Evolutionary conservation across 1,139 yeast genomes (phyloP).

Genomic region (Geotrichum bryndzae): DNA sequence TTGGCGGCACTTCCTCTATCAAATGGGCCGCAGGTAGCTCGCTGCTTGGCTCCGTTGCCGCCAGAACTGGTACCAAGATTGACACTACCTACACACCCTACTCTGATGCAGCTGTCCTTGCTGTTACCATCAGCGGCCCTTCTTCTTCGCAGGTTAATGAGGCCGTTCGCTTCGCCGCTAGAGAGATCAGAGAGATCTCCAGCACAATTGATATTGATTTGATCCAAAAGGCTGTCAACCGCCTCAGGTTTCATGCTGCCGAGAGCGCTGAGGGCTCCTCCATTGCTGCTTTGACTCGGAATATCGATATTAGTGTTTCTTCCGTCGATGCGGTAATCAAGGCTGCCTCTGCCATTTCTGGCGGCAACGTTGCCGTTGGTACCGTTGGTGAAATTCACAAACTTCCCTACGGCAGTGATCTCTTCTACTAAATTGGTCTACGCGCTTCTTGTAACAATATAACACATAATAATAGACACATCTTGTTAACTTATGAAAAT

Average conservation of each 20-base stretch:
- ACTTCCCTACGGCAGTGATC: slow-evolving; percentile 87
- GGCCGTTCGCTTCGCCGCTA: slow-evolving; percentile 53
- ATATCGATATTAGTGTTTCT: slow-evolving; percentile 31
- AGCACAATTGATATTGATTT: slow-evolving; percentile 39
- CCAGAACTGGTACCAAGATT: slow-evolving; percentile 49
- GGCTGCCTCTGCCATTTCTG: slow-evolving; percentile 45
- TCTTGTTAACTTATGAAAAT: background rate
- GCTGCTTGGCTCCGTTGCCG: slow-evolving; percentile 42
- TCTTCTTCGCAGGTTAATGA: slow-evolving; percentile 53
- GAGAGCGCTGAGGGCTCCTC: slow-evolving; percentile 36
- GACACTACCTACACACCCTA: slow-evolving; percentile 57
- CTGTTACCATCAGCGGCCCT: slow-evolving; percentile 57
- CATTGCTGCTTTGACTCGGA: slow-evolving; percentile 16
- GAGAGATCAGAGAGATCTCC: slow-evolving; percentile 53
- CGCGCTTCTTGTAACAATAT: background rate
- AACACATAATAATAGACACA: background rate
- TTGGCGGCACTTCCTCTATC: slow-evolving; percentile 42
- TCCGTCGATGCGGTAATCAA: slow-evolving; percentile 44
- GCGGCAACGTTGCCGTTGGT: slow-evolving; percentile 72
- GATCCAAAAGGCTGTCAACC: slow-evolving; percentile 43
- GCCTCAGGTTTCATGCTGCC: slow-evolving; percentile 37
- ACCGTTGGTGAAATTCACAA: slow-evolving; percentile 87
- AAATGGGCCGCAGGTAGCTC: slow-evolving; percentile 46
- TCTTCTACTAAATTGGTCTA: slow-evolving; percentile 30
- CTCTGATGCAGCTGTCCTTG: slow-evolving; percentile 77